These are phyloP conservation scores for Penicillium aurantiogriseum DNA, from an alignment of 2,329 filamentous ascomycete species.

Conservation along the genomic window DNA sequence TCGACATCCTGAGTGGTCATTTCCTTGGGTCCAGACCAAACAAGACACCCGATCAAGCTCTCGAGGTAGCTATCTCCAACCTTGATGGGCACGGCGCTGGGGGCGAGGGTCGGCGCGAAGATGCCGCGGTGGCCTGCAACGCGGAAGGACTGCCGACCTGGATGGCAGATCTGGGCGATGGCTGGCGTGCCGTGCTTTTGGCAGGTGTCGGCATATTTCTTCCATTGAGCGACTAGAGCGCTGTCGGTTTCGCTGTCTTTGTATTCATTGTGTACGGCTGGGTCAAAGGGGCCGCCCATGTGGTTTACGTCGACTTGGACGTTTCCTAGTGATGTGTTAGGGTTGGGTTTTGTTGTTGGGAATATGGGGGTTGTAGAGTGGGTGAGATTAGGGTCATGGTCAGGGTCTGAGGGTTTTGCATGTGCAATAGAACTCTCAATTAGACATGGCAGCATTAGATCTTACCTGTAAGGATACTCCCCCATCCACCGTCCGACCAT, in stretches of 20 bases:
- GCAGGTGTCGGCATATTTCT: slow-evolving; percentile 28
- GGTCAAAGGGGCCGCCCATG: slow-evolving; percentile 35
- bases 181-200: slow-evolving; percentile 44
- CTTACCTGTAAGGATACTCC: slow-evolving; percentile 44
- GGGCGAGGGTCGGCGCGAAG: slow-evolving; percentile 36
- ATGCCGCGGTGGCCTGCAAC: slow-evolving; percentile 40
- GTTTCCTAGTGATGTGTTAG: slow-evolving; percentile 27
- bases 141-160: slow-evolving; percentile 45
- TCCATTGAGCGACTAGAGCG: slow-evolving; percentile 26
- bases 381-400: not conserved
- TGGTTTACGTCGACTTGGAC: slow-evolving; percentile 48
- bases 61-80: slow-evolving; percentile 42
- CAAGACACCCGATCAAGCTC: slow-evolving; percentile 27
- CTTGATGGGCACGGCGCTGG: slow-evolving; percentile 41
- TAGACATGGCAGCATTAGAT: not conserved
- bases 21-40: slow-evolving; percentile 54
- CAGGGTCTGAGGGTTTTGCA: not conserved
- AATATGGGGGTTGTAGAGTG: not conserved
- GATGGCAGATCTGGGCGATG: slow-evolving; percentile 48
- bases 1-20: slow-evolving; percentile 58
- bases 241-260: slow-evolving; percentile 15
- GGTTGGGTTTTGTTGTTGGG: not conserved
- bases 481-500: slow-evolving; percentile 51
- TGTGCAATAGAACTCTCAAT: too few species aligned
- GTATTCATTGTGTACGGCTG: slow-evolving; percentile 30